Evolutionary conservation across 78 protist species (phyloP), one percentile per base, ranked within the genome.

Genomic region (Tieghemostelium lacteum): DNA sequence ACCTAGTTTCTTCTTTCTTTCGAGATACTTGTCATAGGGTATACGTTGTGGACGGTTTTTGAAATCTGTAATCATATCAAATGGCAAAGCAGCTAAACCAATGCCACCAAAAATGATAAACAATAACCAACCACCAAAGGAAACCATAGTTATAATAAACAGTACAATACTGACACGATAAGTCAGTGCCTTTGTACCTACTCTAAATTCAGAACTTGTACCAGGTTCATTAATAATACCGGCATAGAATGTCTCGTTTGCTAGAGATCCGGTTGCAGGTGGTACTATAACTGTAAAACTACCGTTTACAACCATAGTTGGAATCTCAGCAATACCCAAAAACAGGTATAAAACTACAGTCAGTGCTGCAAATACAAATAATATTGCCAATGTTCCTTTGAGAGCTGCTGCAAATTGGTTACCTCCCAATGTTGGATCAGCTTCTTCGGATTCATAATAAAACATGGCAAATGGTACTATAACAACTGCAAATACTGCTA

Each of bases 371-470:
- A 67, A 75, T 14, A 91, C 58, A 37, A 93, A 60, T 61, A 74
- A 0, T 22, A 76, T 42, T 34, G 55, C 52, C 24, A 92, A 2
- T 16, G 95, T 83, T 36, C 76, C 94, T 58, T 66, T 74, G 26
- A 95, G 19, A 0, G 96, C 97, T 2, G 69, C 71, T 17, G 57
- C 67, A 3, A 85, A 36, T 61, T 69, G 92, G 52, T 36, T 31
- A 57, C 61, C 26, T 31, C 36, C 63, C 34, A 34, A 26, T n/a
- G 45, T 78, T 39, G 87, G 40, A 65, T 91, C 94, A 12, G 95
- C 95, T 64, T 97, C 98, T n/a, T 89, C 85, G 16, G 96, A 88
- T 69, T 96, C 98, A 50, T 96, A 97, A 65, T 75, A 96, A 37
- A 92, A 96, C 83, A 89, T 88, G 50, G 96, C 61, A 31, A 95